phyloP scores from a whole-genome alignment of 192 early-diverging fungal genomes.

The Linnemannia schmuckeri region DNA sequence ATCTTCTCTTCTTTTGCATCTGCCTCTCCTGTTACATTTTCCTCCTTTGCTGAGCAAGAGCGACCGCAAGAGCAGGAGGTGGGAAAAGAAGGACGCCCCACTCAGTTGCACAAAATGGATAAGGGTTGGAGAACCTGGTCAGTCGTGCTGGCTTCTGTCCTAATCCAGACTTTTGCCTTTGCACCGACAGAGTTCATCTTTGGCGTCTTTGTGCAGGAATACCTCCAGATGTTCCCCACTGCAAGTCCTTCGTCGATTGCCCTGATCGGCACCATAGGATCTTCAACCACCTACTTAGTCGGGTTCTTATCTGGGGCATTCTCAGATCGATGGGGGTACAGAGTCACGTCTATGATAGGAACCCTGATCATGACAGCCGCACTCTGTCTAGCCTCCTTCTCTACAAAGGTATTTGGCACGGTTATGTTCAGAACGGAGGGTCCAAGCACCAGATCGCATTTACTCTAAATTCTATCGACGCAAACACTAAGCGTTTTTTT shows the following conservation, averaged over 20 bases:
- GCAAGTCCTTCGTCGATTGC: constrained; percentile 26
- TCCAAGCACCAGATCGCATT: neutral
- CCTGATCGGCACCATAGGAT: constrained; percentile 37
- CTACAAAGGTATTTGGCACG: constrained; percentile 26
- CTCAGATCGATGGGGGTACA: constrained; percentile 60
- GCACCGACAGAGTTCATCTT: constrained; percentile 49
- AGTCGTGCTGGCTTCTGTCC: constrained; percentile 23
- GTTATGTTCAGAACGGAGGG: neutral
- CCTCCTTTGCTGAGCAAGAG: neutral
- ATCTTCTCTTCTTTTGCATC: neutral
- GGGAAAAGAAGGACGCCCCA: neutral
- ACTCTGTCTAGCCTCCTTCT: constrained; percentile 61
- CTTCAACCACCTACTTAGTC: constrained; percentile 22
- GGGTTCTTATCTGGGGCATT: constrained; percentile 29
- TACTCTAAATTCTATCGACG: no score
- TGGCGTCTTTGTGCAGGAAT: constrained; percentile 42
- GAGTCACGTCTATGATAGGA: constrained; percentile 58
- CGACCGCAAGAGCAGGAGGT: neutral
- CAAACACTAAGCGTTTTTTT: neutral
- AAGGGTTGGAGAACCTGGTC: constrained; percentile 30
- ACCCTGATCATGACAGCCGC: constrained; percentile 48
- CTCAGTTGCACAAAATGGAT: neutral
- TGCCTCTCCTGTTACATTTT: neutral
- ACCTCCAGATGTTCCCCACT: constrained; percentile 9
- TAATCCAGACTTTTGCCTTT: constrained; percentile 47